Conservation (phyloP, 2,329 filamentous ascomycete species). For the Colletotrichum brevisporum region DNA sequence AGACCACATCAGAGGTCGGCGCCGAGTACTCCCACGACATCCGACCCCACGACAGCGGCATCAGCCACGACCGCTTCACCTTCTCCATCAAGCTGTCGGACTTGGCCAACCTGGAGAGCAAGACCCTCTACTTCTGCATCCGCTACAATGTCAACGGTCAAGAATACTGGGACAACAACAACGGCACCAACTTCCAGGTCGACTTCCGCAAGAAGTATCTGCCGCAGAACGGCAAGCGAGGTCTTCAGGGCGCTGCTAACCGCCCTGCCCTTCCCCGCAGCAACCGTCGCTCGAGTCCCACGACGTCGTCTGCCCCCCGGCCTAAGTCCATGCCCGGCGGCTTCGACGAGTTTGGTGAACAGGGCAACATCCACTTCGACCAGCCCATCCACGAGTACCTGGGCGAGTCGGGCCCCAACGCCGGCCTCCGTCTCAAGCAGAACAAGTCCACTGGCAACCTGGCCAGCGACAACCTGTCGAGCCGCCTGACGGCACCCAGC, state of each 20-base stretch:
- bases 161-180: slow-evolving; percentile 97
- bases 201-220: slow-evolving; percentile 89
- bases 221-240: slow-evolving; percentile 71
- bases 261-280: slow-evolving; percentile 76
- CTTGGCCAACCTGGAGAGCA: slow-evolving; percentile 89
- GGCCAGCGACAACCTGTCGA: slow-evolving; percentile 72
- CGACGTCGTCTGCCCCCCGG: slow-evolving; percentile 56
- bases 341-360: slow-evolving; percentile 80
- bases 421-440: slow-evolving; percentile 78
- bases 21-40: slow-evolving; percentile 84
- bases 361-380: slow-evolving; percentile 70
- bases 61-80: slow-evolving; percentile 88
- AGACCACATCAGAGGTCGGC: slow-evolving; percentile 93
- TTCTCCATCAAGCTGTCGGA: slow-evolving; percentile 96
- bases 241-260: slow-evolving; percentile 63
- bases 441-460: slow-evolving; percentile 75
- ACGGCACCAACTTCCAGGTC: slow-evolving; percentile 88
- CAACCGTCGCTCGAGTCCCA: slow-evolving; percentile 64
- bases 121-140: slow-evolving; percentile 93
- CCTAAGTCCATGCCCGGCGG: slow-evolving; percentile 70
- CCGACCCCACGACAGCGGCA: slow-evolving; percentile 54
- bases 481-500: slow-evolving; percentile 67
- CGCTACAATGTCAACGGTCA: slow-evolving; percentile 87
- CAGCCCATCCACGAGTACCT: slow-evolving; percentile 74
- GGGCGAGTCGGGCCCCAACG: slow-evolving; percentile 70